Evolutionary conservation across 257 asterid genomes (phyloP).

Genomic region (Nicotiana tomentosiformis): DNA sequence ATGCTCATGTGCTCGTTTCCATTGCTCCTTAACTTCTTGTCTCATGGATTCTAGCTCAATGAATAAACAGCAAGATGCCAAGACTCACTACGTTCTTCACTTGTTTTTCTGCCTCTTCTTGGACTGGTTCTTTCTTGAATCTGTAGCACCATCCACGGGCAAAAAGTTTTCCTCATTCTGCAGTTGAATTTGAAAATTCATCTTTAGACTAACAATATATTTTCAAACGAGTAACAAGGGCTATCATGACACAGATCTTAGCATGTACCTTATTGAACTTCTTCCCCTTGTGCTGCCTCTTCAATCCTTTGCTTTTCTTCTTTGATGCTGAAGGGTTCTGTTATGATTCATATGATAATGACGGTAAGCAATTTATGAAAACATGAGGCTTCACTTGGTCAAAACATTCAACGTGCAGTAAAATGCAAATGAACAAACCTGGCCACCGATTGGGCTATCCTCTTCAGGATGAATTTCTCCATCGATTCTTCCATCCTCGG

Average conservation of each 20-base stretch:
- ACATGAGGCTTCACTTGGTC: slow-evolving; percentile 2
- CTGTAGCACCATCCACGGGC: slow-evolving; percentile 18
- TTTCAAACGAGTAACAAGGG: neutral
- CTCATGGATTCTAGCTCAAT: neutral
- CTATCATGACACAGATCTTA: neutral
- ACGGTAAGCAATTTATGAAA: neutral
- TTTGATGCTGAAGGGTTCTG: slow-evolving; percentile 30
- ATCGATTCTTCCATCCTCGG: slow-evolving; percentile 47
- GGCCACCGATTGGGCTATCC: slow-evolving; percentile 10
- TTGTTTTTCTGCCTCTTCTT: slow-evolving; percentile 40
- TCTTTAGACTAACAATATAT: neutral
- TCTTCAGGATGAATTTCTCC: slow-evolving; percentile 40
- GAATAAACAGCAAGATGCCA: slow-evolving; percentile 1
- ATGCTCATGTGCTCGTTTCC: neutral
- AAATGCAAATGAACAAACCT: slow-evolving; percentile 35
- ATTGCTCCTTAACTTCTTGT: neutral
- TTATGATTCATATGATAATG: neutral
- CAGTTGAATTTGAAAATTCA: slow-evolving; percentile 2
- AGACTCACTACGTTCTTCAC: slow-evolving; percentile 20
- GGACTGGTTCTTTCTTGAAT: slow-evolving; percentile 16
- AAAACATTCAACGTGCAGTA: neutral
- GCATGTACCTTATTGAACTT: slow-evolving; percentile 43
- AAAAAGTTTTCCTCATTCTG: slow-evolving; percentile 25
- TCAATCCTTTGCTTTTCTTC: slow-evolving; percentile 48
- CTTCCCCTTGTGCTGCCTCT: slow-evolving; percentile 32